A percentile compares a stretch with the other conserved stretches of the same genome.
Evolutionary conservation across 768 basidiomycete species (phyloP).

Genomic region (Galerina marginata): DNA sequence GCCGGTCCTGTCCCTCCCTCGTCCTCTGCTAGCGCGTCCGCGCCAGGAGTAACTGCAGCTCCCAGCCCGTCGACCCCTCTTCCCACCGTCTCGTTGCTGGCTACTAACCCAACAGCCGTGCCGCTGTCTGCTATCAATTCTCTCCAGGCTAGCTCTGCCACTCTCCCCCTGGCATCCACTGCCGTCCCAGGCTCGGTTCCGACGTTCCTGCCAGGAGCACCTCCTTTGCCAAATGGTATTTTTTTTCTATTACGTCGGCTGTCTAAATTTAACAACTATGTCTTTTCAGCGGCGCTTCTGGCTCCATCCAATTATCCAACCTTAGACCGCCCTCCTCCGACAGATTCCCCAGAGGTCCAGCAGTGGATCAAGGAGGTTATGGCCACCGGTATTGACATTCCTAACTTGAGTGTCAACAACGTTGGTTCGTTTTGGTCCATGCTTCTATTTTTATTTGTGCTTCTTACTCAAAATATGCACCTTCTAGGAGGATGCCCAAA

Average conservation of each 20-base stretch:
- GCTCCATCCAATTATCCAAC: conserved; percentile 65
- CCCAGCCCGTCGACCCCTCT: background rate
- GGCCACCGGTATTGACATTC: conserved; percentile 62
- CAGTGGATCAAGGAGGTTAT: conserved; percentile 73
- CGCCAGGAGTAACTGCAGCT: conserved; percentile 9
- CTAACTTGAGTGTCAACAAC: conserved; percentile 51
- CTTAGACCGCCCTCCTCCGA: conserved; percentile 65
- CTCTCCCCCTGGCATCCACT: conserved; percentile 51
- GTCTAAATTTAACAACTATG: conserved; percentile 1
- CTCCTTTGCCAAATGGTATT: conserved; percentile 61
- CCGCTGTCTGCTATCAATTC: conserved; percentile 57
- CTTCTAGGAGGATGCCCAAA: conserved; percentile 60
- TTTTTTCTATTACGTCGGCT: conserved; percentile 11
- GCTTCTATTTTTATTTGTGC: conserved; percentile 7
- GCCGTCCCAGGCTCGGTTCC: conserved; percentile 56
- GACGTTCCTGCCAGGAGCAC: conserved; percentile 58
- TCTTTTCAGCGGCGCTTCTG: conserved; percentile 44
- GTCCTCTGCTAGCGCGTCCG: background rate
- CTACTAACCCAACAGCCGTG: conserved; percentile 66
- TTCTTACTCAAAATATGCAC: conserved; percentile 3
- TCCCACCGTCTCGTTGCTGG: conserved; percentile 9
- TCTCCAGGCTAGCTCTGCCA: conserved; percentile 45
- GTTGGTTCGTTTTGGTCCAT: conserved; percentile 34
- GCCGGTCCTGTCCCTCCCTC: conserved; percentile 7
- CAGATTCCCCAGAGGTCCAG: conserved; percentile 65